phyloP scores from a whole-genome alignment of 805 yeast species.

The Ogataea dorogensis region DNA sequence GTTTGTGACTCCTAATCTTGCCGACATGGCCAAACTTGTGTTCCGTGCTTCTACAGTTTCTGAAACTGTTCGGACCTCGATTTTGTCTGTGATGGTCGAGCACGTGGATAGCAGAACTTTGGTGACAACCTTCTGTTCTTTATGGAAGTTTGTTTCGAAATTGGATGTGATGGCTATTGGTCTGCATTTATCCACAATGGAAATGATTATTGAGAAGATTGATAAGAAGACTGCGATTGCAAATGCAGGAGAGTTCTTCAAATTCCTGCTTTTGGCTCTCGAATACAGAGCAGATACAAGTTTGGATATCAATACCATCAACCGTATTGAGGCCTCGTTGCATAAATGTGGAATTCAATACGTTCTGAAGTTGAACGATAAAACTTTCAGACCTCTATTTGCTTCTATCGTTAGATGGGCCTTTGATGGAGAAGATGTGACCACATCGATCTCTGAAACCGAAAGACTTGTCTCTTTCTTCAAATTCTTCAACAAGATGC shows the following conservation, averaged over 20 bases:
- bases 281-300: conserved; percentile 62
- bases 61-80: conserved; percentile 55
- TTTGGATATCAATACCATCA: conserved; percentile 70
- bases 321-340: conserved; percentile 76
- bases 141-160: conserved; percentile 52
- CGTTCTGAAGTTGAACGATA: conserved; percentile 91
- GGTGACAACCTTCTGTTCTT: conserved; percentile 55
- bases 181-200: conserved; percentile 65
- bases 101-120: conserved; percentile 67
- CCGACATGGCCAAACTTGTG: conserved; percentile 57
- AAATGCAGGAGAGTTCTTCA: conserved; percentile 65
- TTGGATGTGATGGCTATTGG: conserved; percentile 55
- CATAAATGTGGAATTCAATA: conserved; percentile 69
- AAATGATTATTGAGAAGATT: conserved; percentile 59
- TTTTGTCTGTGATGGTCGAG: conserved; percentile 59
- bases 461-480: conserved; percentile 73
- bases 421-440: conserved; percentile 73
- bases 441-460: conserved; percentile 43
- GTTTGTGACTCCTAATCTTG: conserved; percentile 69
- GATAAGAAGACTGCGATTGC: conserved; percentile 75
- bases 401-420: conserved; percentile 91
- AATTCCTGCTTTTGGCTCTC: conserved; percentile 65
- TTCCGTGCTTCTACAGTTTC: conserved; percentile 60
- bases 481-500: conserved; percentile 81
- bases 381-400: conserved; percentile 88